Conservation (phyloP, 1,284 basidiomycete genomes). For the Blastosporella zonata region DNA sequence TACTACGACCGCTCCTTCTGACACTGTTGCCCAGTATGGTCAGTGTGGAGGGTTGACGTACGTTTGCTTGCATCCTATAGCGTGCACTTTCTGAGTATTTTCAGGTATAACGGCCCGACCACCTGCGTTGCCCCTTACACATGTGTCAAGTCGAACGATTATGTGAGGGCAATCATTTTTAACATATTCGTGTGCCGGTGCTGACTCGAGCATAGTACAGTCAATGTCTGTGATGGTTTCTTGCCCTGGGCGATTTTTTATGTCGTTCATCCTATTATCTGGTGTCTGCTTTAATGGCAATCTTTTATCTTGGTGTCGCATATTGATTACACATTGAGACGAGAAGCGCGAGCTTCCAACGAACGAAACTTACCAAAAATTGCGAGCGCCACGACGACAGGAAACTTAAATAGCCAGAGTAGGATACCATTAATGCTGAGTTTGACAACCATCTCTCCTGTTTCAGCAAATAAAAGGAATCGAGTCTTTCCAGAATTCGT, state of each 20-base stretch:
- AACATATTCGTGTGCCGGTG: not conserved
- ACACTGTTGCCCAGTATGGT: slow-evolving; percentile 31
- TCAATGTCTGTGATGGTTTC: slow-evolving; percentile 31
- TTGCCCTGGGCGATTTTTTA: not conserved
- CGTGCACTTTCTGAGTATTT: not conserved
- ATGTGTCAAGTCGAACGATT: slow-evolving; percentile 28
- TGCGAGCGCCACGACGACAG: too few species aligned
- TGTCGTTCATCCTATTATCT: too few species aligned
- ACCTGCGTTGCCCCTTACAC: slow-evolving; percentile 29
- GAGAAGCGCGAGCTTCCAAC: too few species aligned
- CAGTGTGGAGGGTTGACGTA: slow-evolving; percentile 36
- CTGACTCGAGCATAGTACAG: slow-evolving; percentile 31
- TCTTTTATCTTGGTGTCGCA: too few species aligned
- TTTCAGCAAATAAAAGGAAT: too few species aligned
- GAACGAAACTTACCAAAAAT: too few species aligned
- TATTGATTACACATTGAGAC: too few species aligned
- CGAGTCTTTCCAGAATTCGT: too few species aligned
- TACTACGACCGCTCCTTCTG: slow-evolving; percentile 19
- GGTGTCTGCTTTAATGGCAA: too few species aligned
- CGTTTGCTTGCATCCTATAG: not conserved
- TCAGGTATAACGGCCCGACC: slow-evolving; percentile 31
- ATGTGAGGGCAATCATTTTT: slow-evolving; percentile 22
- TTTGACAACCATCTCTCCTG: too few species aligned
- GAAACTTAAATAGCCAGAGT: too few species aligned
- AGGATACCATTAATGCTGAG: too few species aligned